A percentile compares a stretch with the other conserved stretches of the same genome.
Conservation (phyloP, 805 yeast genomes). For the Komagataella mondaviorum region DNA sequence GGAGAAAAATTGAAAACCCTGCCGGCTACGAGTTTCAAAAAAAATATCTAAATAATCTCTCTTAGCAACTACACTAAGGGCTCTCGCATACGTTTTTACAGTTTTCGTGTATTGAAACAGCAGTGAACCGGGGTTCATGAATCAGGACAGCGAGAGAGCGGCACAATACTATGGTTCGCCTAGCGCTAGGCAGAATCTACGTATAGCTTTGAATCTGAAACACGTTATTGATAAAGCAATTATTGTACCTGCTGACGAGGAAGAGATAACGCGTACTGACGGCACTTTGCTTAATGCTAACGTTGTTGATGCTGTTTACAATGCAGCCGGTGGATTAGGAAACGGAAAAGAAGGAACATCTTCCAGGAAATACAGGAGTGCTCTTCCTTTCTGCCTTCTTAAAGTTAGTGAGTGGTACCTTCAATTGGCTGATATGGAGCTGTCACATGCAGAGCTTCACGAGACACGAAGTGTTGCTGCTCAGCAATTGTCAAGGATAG, state of each 20-base stretch:
- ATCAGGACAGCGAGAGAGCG: neutral
- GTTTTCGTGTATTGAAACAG: too few relatives aligned
- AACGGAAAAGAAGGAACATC: slow-evolving; percentile 39
- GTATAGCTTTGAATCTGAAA: slow-evolving; percentile 65
- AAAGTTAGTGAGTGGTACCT: slow-evolving; percentile 74
- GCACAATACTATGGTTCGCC: slow-evolving; percentile 23
- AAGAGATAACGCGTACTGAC: slow-evolving; percentile 36
- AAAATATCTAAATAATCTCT: neutral
- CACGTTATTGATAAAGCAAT: slow-evolving; percentile 56
- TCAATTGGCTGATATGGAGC: slow-evolving; percentile 40
- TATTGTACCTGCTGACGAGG: slow-evolving; percentile 46
- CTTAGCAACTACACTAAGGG: neutral
- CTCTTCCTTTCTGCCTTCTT: slow-evolving; percentile 55
- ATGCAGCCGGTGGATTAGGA: slow-evolving; percentile 76
- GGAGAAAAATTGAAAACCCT: neutral
- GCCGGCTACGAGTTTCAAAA: neutral
- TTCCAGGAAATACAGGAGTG: slow-evolving; percentile 50
- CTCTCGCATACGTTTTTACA: too few relatives aligned
- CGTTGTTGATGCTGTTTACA: slow-evolving; percentile 45
- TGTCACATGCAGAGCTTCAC: slow-evolving; percentile 57
- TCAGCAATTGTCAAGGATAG: slow-evolving; percentile 52
- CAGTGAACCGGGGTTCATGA: neutral
- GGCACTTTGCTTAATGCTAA: slow-evolving; percentile 45
- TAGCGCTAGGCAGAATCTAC: slow-evolving; percentile 49
- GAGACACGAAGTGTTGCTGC: slow-evolving; percentile 53